phyloP scores from a whole-genome alignment of 495 filamentous ascomycete genomes.

The Articulospora tetracladia region DNA sequence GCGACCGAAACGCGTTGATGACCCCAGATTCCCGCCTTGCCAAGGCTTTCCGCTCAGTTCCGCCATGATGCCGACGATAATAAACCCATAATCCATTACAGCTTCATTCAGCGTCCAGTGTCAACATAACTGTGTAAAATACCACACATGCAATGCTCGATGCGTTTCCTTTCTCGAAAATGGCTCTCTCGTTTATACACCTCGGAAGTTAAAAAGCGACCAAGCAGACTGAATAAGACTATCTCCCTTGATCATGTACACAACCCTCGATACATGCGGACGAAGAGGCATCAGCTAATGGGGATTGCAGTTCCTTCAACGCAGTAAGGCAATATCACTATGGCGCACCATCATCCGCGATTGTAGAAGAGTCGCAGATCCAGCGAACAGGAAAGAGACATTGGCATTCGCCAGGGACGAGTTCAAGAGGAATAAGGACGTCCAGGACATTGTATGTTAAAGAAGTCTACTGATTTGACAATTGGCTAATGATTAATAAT shows the following conservation, averaged over 20 bases:
- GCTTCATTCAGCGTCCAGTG: background rate
- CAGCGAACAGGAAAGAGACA: slow-evolving; percentile 58
- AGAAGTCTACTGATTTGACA: background rate
- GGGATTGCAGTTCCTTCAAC: slow-evolving; percentile 51
- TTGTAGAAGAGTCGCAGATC: slow-evolving; percentile 44
- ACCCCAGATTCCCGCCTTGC: slow-evolving; percentile 4
- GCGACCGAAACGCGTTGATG: background rate
- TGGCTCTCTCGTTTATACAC: slow-evolving; percentile 35
- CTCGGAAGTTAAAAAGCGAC: slow-evolving; percentile 21
- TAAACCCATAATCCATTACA: background rate
- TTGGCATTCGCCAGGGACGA: slow-evolving; percentile 68
- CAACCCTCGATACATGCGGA: background rate
- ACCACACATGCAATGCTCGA: slow-evolving; percentile 28
- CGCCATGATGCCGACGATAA: background rate
- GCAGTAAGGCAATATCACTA: slow-evolving; percentile 47
- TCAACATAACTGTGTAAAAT: slow-evolving; percentile 3
- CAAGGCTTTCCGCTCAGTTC: background rate
- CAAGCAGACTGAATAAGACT: slow-evolving; percentile 25
- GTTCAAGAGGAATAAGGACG: slow-evolving; percentile 67
- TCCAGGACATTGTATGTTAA: slow-evolving; percentile 63
- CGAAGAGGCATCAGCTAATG: background rate
- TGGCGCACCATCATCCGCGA: slow-evolving; percentile 55
- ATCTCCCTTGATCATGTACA: slow-evolving; percentile 49
- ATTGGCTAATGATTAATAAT: slow-evolving; percentile 6
- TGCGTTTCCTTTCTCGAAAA: slow-evolving; percentile 20